Conservation (phyloP, 148 eudicot genomes). For the Vaccinium macrocarpon region DNA sequence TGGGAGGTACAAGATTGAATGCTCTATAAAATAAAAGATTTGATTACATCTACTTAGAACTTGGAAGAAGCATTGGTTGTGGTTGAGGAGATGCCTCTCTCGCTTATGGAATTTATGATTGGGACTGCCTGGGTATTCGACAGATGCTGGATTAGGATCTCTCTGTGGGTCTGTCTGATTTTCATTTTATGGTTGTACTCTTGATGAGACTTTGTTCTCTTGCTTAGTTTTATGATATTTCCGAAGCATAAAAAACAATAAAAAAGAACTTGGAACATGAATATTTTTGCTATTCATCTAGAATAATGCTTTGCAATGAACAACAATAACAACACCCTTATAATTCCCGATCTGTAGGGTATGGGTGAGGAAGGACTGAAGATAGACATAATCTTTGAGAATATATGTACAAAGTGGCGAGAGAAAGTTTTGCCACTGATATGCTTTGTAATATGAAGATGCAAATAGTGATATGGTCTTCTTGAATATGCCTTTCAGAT, state of each 20-base stretch:
- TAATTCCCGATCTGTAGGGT: not conserved
- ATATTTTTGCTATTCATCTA: not conserved
- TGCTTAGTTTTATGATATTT: too few relatives aligned
- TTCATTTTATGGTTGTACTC: too few relatives aligned
- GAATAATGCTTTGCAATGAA: not conserved
- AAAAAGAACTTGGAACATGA: not conserved
- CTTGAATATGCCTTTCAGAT: conserved; percentile 48
- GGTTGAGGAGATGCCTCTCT: too few relatives aligned
- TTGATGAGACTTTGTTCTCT: too few relatives aligned
- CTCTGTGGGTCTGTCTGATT: too few relatives aligned
- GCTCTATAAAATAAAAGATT: not conserved
- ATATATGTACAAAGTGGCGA: not conserved
- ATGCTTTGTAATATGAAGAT: not conserved
- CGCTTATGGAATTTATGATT: too few relatives aligned
- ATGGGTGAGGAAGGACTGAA: not conserved
- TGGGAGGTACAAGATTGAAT: not conserved
- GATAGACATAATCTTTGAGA: not conserved
- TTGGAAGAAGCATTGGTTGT: not conserved
- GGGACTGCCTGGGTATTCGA: too few relatives aligned
- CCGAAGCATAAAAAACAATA: too few relatives aligned
- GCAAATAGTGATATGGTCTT: not conserved
- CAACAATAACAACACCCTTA: not conserved
- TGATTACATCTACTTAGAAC: not conserved
- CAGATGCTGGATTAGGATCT: too few relatives aligned
- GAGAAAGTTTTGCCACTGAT: not conserved